Evolutionary conservation across 1,284 basidiomycete species (phyloP), one percentile per base, ranked within the genome.

Genomic region (Stygiomarasmius scandens): DNA sequence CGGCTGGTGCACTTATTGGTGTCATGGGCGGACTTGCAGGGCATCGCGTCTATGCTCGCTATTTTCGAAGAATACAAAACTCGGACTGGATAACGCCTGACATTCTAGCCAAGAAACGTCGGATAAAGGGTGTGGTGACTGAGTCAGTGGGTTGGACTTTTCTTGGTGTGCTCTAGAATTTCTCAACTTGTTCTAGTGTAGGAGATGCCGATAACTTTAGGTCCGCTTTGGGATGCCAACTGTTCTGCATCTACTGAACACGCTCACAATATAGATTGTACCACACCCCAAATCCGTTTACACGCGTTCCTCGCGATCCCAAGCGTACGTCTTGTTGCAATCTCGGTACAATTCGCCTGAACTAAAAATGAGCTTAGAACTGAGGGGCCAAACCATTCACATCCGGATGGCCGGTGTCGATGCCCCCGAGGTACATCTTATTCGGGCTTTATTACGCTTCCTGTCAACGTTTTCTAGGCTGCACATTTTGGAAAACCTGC

Each of bases 361-460:
- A 38, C 24, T 43, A 41, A 47, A 24, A 19, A 19, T 32, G 10
- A 38, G 20, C n/a, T 8, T 61, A 91, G 92, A 84, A 0, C 75
- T 94, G 51, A 89, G 84, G 67, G 82, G 88, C 60, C 75, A 92
- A 64, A 96, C 93, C 0, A 78, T 96, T 19, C 87, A 90, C 64
- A 86, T 97, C 47, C 85, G 95, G 23, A 83, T 96, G 49, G 91
- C 90, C 9, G 95, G 92, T 0, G 85, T 94, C 10, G 95, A 97
- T 69, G 95, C 95, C 1, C 95, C 95, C 0, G 95, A 96, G 78
- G 90, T 90, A 8, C 1, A 62, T n/a, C 68, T 56, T 19, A 49
- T 27, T 47, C n/a, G n/a, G n/a, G 4, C 19, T 19, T 2, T 10
- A 45, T 24, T 44, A n/a, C 36, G 8, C 24, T 16, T 48, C 41